Evolutionary conservation across 2,329 filamentous ascomycete genomes (phyloP).

Genomic region (Epicoccum nigrum): DNA sequence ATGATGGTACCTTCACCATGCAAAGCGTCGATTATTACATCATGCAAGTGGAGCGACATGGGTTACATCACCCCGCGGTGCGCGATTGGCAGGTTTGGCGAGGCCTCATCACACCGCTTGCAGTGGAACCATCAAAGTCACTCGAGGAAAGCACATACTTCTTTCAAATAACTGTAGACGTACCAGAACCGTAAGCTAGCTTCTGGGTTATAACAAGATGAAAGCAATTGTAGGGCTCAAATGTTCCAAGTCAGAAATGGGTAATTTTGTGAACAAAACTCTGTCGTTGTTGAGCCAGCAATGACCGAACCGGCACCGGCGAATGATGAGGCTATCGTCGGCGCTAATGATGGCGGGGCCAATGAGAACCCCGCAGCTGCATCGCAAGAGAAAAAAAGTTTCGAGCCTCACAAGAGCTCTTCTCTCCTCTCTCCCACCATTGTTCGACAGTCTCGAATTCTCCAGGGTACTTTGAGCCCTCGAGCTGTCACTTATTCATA

Average conservation of each 20-base stretch:
- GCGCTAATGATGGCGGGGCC: slow-evolving; percentile 1
- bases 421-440: slow-evolving; percentile 32
- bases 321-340: slow-evolving; percentile 3
- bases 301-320: slow-evolving; percentile 10
- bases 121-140: slow-evolving; percentile 6
- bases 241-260: not conserved
- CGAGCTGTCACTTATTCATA: slow-evolving; percentile 39
- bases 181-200: not conserved
- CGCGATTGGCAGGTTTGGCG: slow-evolving; percentile 31
- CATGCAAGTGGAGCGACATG: not conserved
- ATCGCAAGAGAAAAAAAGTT: slow-evolving; percentile 16
- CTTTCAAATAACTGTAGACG: not conserved
- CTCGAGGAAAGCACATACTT: not conserved
- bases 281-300: slow-evolving; percentile 9
- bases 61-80: slow-evolving; percentile 12
- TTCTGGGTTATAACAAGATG: too few relatives aligned
- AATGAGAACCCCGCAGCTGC: slow-evolving; percentile 15
- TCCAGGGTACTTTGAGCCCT: slow-evolving; percentile 39
- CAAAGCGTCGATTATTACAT: not conserved
- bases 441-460: slow-evolving; percentile 41
- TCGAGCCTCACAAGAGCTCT: slow-evolving; percentile 12
- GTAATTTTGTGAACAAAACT: not conserved
- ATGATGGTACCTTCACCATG: too few relatives aligned
- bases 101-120: slow-evolving; percentile 15
- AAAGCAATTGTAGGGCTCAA: not conserved